These are phyloP conservation scores for Theobroma cacao DNA, from an alignment of 345 rosid genomes.

Conservation along the genomic window DNA sequence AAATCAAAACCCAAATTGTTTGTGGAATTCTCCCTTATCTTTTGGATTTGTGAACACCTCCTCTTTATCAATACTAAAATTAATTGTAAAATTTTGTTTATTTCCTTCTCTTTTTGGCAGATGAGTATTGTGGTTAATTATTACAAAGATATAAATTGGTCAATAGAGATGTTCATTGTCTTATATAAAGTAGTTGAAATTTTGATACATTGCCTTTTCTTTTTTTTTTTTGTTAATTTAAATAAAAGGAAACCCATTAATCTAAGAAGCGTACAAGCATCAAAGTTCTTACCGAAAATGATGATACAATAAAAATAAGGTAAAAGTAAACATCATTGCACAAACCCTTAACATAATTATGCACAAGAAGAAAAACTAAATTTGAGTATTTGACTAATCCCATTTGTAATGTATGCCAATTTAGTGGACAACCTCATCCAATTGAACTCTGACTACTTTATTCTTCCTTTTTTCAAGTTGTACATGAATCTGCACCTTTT, in stretches of 20 bases:
- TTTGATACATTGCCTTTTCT: background rate
- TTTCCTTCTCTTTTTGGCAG: background rate
- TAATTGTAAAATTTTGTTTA: background rate
- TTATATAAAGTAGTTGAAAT: background rate
- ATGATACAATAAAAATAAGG: background rate
- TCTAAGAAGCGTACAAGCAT: background rate
- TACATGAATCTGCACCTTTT: background rate
- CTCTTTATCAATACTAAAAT: background rate
- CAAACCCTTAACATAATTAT: conserved; percentile 6
- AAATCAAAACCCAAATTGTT: background rate
- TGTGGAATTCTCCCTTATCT: background rate
- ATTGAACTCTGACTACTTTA: background rate
- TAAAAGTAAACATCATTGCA: background rate
- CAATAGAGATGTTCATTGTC: background rate
- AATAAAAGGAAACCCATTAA: background rate
- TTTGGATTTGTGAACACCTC: background rate
- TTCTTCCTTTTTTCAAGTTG: background rate
- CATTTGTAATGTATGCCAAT: background rate
- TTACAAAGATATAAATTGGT: background rate
- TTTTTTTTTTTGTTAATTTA: background rate
- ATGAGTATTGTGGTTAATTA: background rate
- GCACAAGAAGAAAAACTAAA: background rate
- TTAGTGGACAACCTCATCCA: conserved; percentile 8
- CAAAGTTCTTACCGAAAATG: background rate
- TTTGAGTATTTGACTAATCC: conserved; percentile 3